Evolutionary conservation across 75 land plant species (phyloP), one percentile per base, ranked within the genome.

Genomic region (Adiantum capillusveneris): DNA sequence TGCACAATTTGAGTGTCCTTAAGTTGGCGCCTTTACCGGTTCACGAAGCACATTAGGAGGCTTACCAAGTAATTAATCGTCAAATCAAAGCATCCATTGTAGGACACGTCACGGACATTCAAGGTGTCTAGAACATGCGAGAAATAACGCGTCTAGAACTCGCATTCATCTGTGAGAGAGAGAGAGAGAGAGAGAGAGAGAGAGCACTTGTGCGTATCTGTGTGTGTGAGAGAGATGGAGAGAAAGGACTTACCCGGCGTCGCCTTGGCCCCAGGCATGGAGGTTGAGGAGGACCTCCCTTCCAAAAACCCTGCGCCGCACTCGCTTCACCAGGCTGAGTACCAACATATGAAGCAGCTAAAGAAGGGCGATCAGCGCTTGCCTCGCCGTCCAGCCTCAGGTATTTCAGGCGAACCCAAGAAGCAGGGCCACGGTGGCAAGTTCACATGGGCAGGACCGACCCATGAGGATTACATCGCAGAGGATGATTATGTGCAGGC

Each of bases 381-480:
- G 52, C 89, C 85, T 28, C 70, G 85, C 65, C 78, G 70, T 59
- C 82, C 88, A n/a, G 75, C 36, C 11, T 56, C 78, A 19, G 82
- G 85, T 5, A 54, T 75, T 63, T 72, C 48, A 43, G 79, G 83
- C 5, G 65, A 70, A 0, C 81, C 89, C n/a, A 88, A 88, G 77
- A 88, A 85, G 44, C 72, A 78, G 2, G 94, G 94, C 41, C 86
- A 85, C 31, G 94, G 94, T 11, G 88, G 88, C 30, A 88, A 85
- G 79, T 88, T 65, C 68, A 88, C 94, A 0, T 74, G 84, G 79
- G 43, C 68, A 29, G 87, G 92, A 25, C 70, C 20, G 75, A 67
- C 37, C 37, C 37, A 34, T 9, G 37, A 34, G 37, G 37, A 34
- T 34, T 34, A 34, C 37, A 34, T 34, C 37, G 7, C 9, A 34